These are phyloP conservation scores for Salix purpurea DNA, from an alignment of 345 rosid species.

Conservation along the genomic window DNA sequence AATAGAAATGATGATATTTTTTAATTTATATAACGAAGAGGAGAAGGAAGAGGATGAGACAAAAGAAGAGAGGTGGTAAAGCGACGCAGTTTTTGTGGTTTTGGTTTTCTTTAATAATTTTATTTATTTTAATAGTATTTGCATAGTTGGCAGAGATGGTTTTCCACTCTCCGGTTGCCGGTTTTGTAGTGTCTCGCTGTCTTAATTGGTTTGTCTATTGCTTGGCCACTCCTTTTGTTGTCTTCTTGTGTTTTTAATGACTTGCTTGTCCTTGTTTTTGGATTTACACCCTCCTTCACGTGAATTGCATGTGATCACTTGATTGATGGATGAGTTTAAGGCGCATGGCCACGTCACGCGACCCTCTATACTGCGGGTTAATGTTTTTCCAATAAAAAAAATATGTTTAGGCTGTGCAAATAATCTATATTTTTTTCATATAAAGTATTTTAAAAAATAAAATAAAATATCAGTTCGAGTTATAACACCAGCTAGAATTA, in stretches of 20 bases:
- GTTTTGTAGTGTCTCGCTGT: slow-evolving; percentile 1
- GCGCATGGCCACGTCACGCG: too few species aligned
- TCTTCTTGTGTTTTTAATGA: not conserved
- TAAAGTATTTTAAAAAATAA: too few species aligned
- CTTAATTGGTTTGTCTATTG: not conserved
- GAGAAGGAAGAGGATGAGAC: slow-evolving; percentile 10
- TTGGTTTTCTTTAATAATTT: not conserved
- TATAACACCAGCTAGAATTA: too few species aligned
- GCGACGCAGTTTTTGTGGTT: slow-evolving; percentile 17
- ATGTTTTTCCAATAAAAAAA: too few species aligned
- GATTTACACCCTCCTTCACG: slow-evolving; percentile 14
- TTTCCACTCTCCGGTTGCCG: not conserved
- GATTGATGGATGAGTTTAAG: too few species aligned
- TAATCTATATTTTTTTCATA: too few species aligned
- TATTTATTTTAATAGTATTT: not conserved
- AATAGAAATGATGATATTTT: slow-evolving; percentile 4
- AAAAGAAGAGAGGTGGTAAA: not conserved
- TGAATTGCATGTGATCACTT: not conserved
- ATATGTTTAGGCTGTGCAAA: too few species aligned
- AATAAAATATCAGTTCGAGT: too few species aligned
- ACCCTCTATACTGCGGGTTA: too few species aligned
- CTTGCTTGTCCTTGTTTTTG: slow-evolving; percentile 12
- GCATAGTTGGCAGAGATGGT: slow-evolving; percentile 3
- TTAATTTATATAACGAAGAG: not conserved
- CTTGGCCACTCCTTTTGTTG: not conserved